Evolutionary conservation across 768 basidiomycete species (phyloP).

Genomic region (Neoboletus subvelutipes): DNA sequence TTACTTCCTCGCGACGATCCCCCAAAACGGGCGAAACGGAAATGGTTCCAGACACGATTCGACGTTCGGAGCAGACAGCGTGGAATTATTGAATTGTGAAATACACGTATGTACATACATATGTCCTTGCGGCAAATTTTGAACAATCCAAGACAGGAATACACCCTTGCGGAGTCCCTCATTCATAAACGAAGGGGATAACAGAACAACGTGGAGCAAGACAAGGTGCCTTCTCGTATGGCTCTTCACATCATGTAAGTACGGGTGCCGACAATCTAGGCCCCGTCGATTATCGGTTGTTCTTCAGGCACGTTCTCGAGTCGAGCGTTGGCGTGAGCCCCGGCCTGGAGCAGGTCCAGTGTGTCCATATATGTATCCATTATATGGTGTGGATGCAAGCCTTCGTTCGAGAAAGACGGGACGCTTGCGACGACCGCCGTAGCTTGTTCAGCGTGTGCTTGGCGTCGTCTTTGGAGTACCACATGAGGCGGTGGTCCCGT

Average conservation of each 20-base stretch:
- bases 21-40: too few species aligned
- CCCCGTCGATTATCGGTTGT: neutral
- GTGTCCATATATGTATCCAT: neutral
- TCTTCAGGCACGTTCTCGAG: neutral
- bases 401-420: neutral
- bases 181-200: neutral
- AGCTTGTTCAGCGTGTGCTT: neutral
- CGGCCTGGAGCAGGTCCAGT: neutral
- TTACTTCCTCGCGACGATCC: too few species aligned
- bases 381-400: neutral
- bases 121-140: neutral
- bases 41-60: too few species aligned
- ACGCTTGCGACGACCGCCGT: neutral
- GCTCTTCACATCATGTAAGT: neutral
- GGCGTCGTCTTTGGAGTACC: neutral
- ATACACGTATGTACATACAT: neutral
- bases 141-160: neutral
- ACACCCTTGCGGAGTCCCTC: neutral
- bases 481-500: neutral
- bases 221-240: neutral
- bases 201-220: neutral
- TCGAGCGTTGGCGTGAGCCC: neutral
- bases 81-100: neutral
- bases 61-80: neutral
- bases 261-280: neutral